phyloP scores from a whole-genome alignment of 1,139 yeast genomes.

The Nadsonia starkeyi-henricii region DNA sequence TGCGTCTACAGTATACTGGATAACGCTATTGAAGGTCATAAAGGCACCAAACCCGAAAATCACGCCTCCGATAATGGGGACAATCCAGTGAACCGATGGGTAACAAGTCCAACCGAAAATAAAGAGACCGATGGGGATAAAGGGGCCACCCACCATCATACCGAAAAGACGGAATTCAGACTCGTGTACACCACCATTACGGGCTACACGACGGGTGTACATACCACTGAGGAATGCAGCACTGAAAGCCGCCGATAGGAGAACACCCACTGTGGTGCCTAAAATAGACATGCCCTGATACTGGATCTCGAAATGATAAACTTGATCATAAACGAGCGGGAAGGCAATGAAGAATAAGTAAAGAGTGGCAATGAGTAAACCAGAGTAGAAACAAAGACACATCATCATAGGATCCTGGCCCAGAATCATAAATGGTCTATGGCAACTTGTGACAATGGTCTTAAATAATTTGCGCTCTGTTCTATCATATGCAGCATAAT shows the following conservation, averaged over 20 bases:
- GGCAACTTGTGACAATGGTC: conserved; percentile 29
- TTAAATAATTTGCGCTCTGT: conserved; percentile 18
- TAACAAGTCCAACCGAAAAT: conserved; percentile 68
- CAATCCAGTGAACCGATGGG: conserved; percentile 64
- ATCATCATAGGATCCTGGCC: conserved; percentile 49
- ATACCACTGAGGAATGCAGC: conserved; percentile 3
- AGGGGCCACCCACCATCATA: conserved; percentile 51
- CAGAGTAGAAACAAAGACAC: conserved; percentile 47
- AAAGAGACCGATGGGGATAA: conserved; percentile 47
- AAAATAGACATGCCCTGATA: conserved; percentile 38
- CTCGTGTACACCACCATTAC: conserved; percentile 10
- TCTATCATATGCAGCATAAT: conserved; percentile 33
- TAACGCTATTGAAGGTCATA: conserved; percentile 33
- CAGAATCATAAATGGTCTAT: conserved; percentile 42
- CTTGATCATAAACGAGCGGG: conserved; percentile 39
- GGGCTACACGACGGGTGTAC: conserved; percentile 6
- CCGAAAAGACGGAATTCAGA: conserved; percentile 66
- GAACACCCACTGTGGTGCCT: conserved; percentile 36
- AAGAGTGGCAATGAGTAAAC: conserved; percentile 43
- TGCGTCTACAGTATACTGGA: conserved; percentile 1
- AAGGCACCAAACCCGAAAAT: conserved; percentile 66
- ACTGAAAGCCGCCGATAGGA: conserved; percentile 13
- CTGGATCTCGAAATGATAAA: conserved; percentile 30
- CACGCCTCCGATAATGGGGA: conserved; percentile 59
- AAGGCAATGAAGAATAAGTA: conserved; percentile 51